Conservation (phyloP, 140 eudicot genomes). For the Stevia rebaudiana region DNA sequence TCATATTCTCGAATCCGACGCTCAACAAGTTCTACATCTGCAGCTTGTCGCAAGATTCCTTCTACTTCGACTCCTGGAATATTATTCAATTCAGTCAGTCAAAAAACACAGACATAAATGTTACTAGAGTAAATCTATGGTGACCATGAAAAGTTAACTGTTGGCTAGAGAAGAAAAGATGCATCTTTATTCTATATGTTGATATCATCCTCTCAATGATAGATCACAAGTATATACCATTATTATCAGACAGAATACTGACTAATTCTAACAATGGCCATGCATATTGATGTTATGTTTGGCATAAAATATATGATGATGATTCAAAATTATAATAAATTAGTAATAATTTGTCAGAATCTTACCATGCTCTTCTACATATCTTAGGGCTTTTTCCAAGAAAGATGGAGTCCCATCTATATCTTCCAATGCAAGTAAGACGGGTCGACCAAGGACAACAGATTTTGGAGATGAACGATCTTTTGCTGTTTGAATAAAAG, state of each 20-base stretch:
- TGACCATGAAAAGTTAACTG: background rate
- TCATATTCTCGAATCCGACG: slow-evolving; percentile 78
- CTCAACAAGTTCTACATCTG: slow-evolving; percentile 95
- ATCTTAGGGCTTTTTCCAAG: slow-evolving; percentile 93
- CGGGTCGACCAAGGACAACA: slow-evolving; percentile 78
- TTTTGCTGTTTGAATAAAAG: slow-evolving; percentile 40
- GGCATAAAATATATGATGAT: background rate
- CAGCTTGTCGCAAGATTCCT: slow-evolving; percentile 98
- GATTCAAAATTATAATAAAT: background rate
- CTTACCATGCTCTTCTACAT: slow-evolving; percentile 74
- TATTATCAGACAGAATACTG: background rate
- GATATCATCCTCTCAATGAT: background rate
- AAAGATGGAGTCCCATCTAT: slow-evolving; percentile 95
- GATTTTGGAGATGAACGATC: slow-evolving; percentile 63
- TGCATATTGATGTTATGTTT: background rate
- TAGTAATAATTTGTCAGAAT: background rate
- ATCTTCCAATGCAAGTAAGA: slow-evolving; percentile 95
- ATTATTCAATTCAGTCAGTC: slow-evolving; percentile 23
- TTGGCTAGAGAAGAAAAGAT: too few species aligned
- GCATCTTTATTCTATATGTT: slow-evolving; percentile 1
- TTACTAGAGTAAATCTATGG: background rate
- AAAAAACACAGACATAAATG: background rate
- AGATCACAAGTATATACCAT: background rate
- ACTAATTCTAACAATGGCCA: background rate
- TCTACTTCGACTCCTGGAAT: slow-evolving; percentile 74